Base-by-base conservation (phyloP, 2,329 filamentous ascomycete genomes). In the Cryphonectria carpinicola region DNA sequence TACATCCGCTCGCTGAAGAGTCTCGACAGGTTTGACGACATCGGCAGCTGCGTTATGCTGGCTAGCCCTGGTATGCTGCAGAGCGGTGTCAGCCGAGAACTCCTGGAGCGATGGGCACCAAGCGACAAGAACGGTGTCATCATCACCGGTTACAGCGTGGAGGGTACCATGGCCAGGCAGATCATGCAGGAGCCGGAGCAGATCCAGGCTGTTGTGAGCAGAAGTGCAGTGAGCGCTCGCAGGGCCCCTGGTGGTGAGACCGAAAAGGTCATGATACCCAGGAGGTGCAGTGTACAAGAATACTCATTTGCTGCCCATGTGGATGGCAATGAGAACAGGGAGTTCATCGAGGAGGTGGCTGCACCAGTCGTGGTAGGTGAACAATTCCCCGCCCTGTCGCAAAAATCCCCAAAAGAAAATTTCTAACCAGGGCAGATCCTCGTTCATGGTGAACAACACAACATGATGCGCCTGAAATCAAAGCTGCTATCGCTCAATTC, bases 11-110 rank as follows among this genome's bases (percentile, higher is more conserved):
- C 93, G 65, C 85, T 99, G 73, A 97, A 97, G 80, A 97, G 92
- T 75, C 87, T 99, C 5, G 96, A 99, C 77, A 90, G 95, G 13
- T 99, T 99, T 78, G 96, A 99, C 77, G 96, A 99, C 81, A 89
- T 98, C 14, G 96, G 95, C 60, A 91, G 93, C 10, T 98, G 96
- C 79, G 95, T 99, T 68, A 98, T 99, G 93, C 89, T 99, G 68
- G 96, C 96, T 6, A 97, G 93, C 76, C 96, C 96, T 0, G 96
- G 96, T 90, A 98, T 99, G 96, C 85, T 99, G 76, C 95, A 99
- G 79, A 98, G 95, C 70, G 96, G 96, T 66, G 95, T 97, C 25
- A 97, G 94, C 77, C 88, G 96, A 79, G 94, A 98, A 79, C 84
- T 99, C 13, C 87, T 99, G 5, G 96, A 99, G 83, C 85, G 95